These are phyloP conservation scores for Santalum album DNA, from an alignment of 164 flowering plant genomes.

Conservation along the genomic window DNA sequence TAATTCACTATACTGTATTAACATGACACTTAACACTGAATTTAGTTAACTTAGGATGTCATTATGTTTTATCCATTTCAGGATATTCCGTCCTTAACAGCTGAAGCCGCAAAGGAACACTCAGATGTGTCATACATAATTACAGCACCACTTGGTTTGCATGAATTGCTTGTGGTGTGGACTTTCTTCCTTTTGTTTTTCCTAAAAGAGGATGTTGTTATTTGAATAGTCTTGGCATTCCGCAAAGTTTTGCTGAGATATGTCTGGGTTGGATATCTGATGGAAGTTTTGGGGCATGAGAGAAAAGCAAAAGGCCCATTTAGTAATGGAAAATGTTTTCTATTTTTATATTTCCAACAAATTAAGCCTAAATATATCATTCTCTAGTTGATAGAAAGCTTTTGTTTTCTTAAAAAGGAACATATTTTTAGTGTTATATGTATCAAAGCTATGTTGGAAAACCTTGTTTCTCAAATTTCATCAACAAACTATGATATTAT, in stretches of 20 bases:
- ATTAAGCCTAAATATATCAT: too few relatives aligned
- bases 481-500: too few relatives aligned
- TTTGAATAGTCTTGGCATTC: too few relatives aligned
- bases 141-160: constrained; percentile 91
- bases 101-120: constrained; percentile 88
- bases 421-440: too few relatives aligned
- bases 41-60: not conserved
- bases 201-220: not conserved
- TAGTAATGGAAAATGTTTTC: too few relatives aligned
- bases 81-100: constrained; percentile 89
- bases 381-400: too few relatives aligned
- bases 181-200: not conserved
- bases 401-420: too few relatives aligned
- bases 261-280: not conserved
- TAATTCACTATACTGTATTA: constrained; percentile 8
- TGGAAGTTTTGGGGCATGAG: not conserved
- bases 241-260: not conserved
- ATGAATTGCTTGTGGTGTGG: constrained; percentile 69
- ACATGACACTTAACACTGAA: not conserved
- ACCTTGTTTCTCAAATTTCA: too few relatives aligned
- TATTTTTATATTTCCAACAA: too few relatives aligned
- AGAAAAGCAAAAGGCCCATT: too few relatives aligned
- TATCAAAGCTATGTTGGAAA: too few relatives aligned
- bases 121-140: constrained; percentile 62
- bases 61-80: constrained; percentile 13